These are phyloP conservation scores for Pilobolus umbonatus DNA, from an alignment of 192 early-diverging fungal species.

Conservation along the genomic window DNA sequence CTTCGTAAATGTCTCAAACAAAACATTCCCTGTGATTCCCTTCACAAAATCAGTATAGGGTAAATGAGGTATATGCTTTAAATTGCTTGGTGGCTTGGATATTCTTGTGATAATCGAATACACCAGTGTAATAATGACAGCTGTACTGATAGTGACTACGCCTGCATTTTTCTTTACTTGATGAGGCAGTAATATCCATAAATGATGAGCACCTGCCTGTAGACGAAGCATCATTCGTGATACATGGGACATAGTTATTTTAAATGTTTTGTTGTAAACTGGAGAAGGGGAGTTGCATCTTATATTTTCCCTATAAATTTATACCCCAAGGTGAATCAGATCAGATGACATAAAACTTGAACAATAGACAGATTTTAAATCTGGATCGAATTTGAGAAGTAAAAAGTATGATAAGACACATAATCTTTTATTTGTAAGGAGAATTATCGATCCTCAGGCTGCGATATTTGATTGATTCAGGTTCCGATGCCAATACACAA, in stretches of 20 bases:
- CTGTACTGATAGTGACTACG: not conserved
- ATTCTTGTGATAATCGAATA: not conserved
- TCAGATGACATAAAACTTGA: too few species aligned
- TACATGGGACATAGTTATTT: not conserved
- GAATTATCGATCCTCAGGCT: too few species aligned
- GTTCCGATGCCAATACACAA: too few species aligned
- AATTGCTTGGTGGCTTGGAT: not conserved
- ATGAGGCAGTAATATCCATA: not conserved
- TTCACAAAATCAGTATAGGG: not conserved
- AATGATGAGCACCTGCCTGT: not conserved
- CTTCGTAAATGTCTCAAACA: not conserved
- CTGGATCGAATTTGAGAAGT: too few species aligned
- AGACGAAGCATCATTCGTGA: not conserved
- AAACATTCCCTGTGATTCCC: not conserved
- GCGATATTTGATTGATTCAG: too few species aligned
- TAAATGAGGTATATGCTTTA: slow-evolving; percentile 2
- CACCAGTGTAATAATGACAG: not conserved
- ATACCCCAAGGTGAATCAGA: too few species aligned
- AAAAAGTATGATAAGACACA: too few species aligned
- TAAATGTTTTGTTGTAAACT: not conserved
- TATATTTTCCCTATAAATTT: not conserved
- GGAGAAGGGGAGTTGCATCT: not conserved
- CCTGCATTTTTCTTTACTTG: not conserved
- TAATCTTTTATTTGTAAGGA: too few species aligned
- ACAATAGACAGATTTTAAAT: too few species aligned